phyloP scores from a whole-genome alignment of 2,329 filamentous ascomycete species.

The Venturia oleaginea region DNA sequence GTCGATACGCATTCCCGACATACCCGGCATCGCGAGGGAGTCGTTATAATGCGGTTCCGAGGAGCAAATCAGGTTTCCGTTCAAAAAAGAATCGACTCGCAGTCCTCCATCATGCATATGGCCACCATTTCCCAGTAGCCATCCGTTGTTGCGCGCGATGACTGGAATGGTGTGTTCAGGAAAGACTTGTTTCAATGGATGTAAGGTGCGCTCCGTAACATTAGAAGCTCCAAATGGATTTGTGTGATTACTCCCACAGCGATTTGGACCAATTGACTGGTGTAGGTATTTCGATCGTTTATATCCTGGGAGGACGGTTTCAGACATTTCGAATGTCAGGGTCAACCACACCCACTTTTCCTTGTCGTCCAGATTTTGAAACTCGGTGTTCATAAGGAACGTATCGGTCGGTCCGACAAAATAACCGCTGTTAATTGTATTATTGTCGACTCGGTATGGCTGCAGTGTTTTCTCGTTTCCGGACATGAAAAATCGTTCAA shows the following conservation, averaged over 20 bases:
- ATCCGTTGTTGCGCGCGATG: not conserved
- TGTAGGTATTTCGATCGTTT: not conserved
- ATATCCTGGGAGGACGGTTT: not conserved
- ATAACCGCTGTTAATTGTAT: not conserved
- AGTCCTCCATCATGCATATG: slow-evolving; percentile 2
- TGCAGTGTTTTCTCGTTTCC: not conserved
- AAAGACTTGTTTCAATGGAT: not conserved
- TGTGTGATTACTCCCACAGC: no score
- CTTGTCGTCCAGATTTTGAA: slow-evolving; percentile 1
- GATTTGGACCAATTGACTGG: no score
- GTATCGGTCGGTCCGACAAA: not conserved
- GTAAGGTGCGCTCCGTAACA: no score
- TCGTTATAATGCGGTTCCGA: no score
- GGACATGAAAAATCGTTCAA: slow-evolving; percentile 1
- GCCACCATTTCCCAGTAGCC: not conserved
- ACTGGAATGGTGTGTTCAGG: not conserved
- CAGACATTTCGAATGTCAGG: not conserved
- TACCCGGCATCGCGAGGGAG: no score
- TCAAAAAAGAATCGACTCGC: no score
- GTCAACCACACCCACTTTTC: slow-evolving; percentile 9
- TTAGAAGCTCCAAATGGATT: no score
- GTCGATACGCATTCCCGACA: no score
- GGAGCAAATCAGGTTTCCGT: no score
- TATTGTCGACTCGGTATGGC: not conserved
- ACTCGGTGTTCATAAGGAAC: not conserved